Evolutionary conservation across 164 flowering plant species (phyloP), one percentile per base, ranked within the genome.

Genomic region (Cinnamomum micranthum): DNA sequence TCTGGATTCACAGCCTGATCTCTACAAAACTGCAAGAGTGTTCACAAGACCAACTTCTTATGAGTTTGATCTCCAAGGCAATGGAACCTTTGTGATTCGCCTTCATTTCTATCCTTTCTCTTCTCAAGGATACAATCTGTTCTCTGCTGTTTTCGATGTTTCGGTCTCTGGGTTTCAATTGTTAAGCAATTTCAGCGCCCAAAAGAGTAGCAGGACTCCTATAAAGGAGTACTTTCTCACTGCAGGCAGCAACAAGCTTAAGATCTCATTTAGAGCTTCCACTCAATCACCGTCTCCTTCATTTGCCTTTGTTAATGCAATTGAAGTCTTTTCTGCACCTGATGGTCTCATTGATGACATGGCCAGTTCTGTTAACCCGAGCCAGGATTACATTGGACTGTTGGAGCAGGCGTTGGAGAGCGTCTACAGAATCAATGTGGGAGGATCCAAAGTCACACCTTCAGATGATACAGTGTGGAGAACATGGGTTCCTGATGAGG

Each of bases 311-410:
- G 88, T 90, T 27, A 90, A 82, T 74, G 97, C 92, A 24, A 85
- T 92, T 74, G 98, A 93, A 74, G 88, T 92, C n/a, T 82, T 90
- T 73, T 89, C 98, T 1, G 91, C 88, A 60, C 95, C 98, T 12
- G 73, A 68, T 9, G 85, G 85, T 68, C 80, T 92, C 23, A 80
- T 93, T 65, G 2, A 4, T 31, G 33, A 31, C 33, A 31, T 0
- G 4, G 5, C 33, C 4, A 31, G 33, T 31, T 3, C 71, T 27
- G 89, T 87, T 77, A 59, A 31, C 14, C 31, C 70, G 85, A 84
- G 31, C 41, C 47, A 69, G 58, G 64, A 31, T 86, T 80, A 60
- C 80, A 78, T 58, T 23, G 85, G 83, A 10, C 23, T 88, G 15
- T 65, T 87, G 2, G 80, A 79, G 0, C 77, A 83, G 13, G 77